Evolutionary conservation across 2,329 filamentous ascomycete genomes (phyloP), one percentile per base, ranked within the genome.

Genomic region (Boeremia exigua): DNA sequence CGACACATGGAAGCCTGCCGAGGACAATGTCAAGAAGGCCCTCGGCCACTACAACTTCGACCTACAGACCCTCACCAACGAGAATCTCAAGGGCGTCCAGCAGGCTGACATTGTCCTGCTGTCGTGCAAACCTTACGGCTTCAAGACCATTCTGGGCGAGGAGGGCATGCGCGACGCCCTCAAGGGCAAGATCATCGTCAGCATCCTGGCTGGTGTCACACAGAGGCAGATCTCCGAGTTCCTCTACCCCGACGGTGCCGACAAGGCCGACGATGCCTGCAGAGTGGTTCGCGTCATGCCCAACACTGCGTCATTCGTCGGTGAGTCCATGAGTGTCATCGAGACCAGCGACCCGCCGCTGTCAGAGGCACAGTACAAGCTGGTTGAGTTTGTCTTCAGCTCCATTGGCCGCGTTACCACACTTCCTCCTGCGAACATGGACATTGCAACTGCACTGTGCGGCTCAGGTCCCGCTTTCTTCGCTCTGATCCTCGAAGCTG

Each of bases 311-410:
- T 87, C 88, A 25, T 82, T 90, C 44, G 88, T 96, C 54, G 80
- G 90, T 42, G 88, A 96, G 75, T 88, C 85, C 64, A 95, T 95
- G 90, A 94, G 80, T 8, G 81, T 95, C 49, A 88, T 96, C 63
- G 87, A 86, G 43, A 86, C 82, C 1, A 80, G 82, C 6, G 80
- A 79, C 8, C 85, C 87, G 8, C 82, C 86, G 3, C 78, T 91
- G 12, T 79, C 82, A 5, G 70, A 80, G 1, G 76, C 80, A 15
- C 81, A 82, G 28, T 78, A 83, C 69, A 56, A 68, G 15, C 81
- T 93, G 10, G 83, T 92, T 15, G 86, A 84, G 28, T 92, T 89
- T 87, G 89, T 93, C 67, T 94, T 94, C 80, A 85, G 81, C 69
- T 83, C 85, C 48, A 89, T 93, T 55, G 90, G 90, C 43, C 83